phyloP scores from a whole-genome alignment of 495 filamentous ascomycete genomes.

The Podospora pseudoanserina region DNA sequence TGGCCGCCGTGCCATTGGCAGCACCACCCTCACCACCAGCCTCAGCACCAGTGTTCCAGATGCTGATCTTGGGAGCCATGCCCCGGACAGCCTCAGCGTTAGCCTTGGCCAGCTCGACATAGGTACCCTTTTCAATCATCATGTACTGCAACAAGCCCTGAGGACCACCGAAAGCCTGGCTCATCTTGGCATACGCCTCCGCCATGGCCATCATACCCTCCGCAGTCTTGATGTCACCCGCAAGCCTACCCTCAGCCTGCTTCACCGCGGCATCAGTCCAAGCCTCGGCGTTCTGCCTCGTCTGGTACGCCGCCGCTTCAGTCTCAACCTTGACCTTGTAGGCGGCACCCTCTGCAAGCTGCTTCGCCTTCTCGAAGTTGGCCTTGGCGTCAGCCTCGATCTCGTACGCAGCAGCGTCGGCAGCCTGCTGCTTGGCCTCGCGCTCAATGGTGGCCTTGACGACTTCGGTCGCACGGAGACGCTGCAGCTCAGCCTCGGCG shows the following conservation, averaged over 20 bases:
- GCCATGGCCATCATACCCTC: conserved; percentile 72
- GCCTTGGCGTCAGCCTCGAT: conserved; percentile 56
- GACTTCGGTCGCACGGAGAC: conserved; percentile 69
- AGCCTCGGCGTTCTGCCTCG: conserved; percentile 39
- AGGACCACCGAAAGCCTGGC: conserved; percentile 69
- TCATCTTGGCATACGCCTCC: conserved; percentile 66
- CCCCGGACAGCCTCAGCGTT: conserved; percentile 71
- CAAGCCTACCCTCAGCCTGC: conserved; percentile 60
- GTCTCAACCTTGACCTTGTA: conserved; percentile 41
- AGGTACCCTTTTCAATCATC: conserved; percentile 69
- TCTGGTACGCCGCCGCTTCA: conserved; percentile 46
- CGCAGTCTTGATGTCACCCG: conserved; percentile 64
- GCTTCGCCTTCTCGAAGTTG: conserved; percentile 53
- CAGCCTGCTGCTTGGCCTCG: conserved; percentile 69
- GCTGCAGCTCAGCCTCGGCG: conserved; percentile 73
- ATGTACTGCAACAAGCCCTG: conserved; percentile 70
- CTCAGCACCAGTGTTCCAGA: conserved; percentile 73
- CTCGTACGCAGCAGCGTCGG: conserved; percentile 63
- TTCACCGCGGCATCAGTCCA: conserved; percentile 45
- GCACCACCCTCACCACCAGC: conserved; percentile 30
- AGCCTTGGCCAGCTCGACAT: conserved; percentile 61
- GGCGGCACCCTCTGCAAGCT: conserved; percentile 52
- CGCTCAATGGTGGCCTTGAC: conserved; percentile 70
- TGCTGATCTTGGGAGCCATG: conserved; percentile 79
- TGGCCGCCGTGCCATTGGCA: conserved; percentile 36